A percentile compares a stretch with the other conserved stretches of the same genome.
Conservation (phyloP, 2,329 filamentous ascomycete genomes). For the Raffaelea arxii region DNA sequence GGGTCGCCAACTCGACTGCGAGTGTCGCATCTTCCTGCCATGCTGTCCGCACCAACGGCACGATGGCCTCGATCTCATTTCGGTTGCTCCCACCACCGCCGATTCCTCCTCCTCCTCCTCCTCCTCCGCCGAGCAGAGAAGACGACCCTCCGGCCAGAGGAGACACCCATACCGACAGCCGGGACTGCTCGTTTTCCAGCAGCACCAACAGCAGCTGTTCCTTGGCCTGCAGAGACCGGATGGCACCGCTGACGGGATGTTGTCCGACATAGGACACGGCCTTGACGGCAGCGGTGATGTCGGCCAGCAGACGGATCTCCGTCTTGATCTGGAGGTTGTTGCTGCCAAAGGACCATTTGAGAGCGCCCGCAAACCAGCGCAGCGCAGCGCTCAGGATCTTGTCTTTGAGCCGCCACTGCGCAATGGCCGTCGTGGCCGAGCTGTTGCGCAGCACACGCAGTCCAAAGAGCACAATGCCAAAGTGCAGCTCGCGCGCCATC, state of each 20-base stretch:
- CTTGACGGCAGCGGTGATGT: constrained; percentile 61
- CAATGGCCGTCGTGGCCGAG: constrained; percentile 51
- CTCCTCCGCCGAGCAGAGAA: not conserved
- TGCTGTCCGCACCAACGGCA: constrained; percentile 64
- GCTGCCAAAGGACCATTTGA: constrained; percentile 91
- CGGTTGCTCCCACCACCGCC: not conserved
- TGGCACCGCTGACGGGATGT: constrained; percentile 39
- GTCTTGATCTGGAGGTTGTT: constrained; percentile 91
- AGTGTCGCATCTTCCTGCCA: constrained; percentile 81
- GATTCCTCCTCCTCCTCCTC: not conserved
- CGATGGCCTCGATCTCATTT: constrained; percentile 34
- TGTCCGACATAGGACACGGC: constrained; percentile 51
- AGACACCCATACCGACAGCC: constrained; percentile 81
- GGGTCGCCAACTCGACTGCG: constrained; percentile 71
- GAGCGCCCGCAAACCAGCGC: constrained; percentile 76
- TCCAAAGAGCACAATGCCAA: constrained; percentile 77
- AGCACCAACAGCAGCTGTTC: constrained; percentile 75
- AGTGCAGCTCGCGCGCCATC: constrained; percentile 82
- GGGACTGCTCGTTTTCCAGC: constrained; percentile 73
- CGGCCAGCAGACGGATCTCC: constrained; percentile 70
- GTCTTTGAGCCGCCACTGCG: constrained; percentile 79
- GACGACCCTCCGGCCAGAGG: constrained; percentile 41
- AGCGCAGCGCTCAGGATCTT: constrained; percentile 77
- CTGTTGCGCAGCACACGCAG: constrained; percentile 67
- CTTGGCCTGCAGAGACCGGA: constrained; percentile 63